phyloP scores from a whole-genome alignment of 495 filamentous ascomycete species.

The Penicillium alfredii region DNA sequence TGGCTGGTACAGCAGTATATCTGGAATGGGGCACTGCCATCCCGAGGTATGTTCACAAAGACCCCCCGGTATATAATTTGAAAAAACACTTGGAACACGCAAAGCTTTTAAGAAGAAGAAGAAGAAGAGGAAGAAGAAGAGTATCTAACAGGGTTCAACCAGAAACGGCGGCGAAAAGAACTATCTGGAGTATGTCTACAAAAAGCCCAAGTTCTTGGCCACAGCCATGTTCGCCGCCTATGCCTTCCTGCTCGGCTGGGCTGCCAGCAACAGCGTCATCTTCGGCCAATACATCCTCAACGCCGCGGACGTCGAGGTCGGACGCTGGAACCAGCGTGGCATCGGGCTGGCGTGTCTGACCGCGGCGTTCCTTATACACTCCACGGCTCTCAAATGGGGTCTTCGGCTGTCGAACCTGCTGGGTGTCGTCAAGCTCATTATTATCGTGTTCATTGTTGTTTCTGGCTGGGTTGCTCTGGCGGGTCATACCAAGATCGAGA shows the following conservation, averaged over 20 bases:
- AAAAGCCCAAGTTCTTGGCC: constrained; percentile 58
- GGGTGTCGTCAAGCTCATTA: constrained; percentile 60
- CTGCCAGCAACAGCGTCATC: constrained; percentile 59
- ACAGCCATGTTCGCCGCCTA: constrained; percentile 57
- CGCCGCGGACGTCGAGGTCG: constrained; percentile 52
- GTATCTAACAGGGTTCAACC: too few species aligned
- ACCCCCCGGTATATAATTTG: too few species aligned
- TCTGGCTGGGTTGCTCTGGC: constrained; percentile 59
- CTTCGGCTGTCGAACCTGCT: constrained; percentile 60
- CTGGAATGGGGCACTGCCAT: constrained; percentile 52
- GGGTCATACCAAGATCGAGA: constrained; percentile 34
- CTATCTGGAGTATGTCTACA: constrained; percentile 63
- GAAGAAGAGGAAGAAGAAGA: too few species aligned
- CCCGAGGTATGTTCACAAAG: constrained; percentile 31
- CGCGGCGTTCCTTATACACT: constrained; percentile 55
- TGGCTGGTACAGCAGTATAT: constrained; percentile 48
- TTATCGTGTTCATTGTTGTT: constrained; percentile 62
- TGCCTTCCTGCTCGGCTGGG: constrained; percentile 49
- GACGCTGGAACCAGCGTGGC: constrained; percentile 63
- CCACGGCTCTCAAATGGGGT: constrained; percentile 60
- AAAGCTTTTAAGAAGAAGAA: too few species aligned
- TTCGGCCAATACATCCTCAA: constrained; percentile 66
- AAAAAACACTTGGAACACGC: too few species aligned
- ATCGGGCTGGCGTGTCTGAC: constrained; percentile 63
- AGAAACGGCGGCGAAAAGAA: constrained; percentile 65